Evolutionary conservation across 805 yeast genomes (phyloP).

Genomic region (Pachysolen tannophilus): DNA sequence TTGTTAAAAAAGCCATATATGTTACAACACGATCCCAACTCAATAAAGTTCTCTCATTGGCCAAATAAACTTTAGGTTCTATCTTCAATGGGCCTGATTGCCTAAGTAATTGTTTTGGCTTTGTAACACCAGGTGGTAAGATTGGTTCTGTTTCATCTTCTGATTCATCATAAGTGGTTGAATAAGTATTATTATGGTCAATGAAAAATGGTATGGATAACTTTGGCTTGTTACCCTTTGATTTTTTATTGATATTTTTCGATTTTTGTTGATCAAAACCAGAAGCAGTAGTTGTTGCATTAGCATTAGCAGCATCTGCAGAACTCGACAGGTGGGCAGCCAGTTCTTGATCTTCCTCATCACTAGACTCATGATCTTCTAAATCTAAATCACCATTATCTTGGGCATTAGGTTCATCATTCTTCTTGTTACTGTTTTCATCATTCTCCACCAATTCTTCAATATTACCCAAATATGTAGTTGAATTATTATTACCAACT

Average conservation of each 20-base stretch:
- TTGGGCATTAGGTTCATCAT: no score
- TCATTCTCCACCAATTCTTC: constrained; percentile 24
- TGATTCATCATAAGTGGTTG: neutral
- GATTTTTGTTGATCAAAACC: neutral
- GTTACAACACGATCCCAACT: constrained; percentile 92
- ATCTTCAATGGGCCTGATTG: constrained; percentile 90
- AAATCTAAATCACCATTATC: neutral
- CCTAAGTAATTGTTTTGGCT: constrained; percentile 72
- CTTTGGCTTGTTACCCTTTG: neutral
- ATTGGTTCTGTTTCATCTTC: neutral
- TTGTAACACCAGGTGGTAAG: constrained; percentile 81
- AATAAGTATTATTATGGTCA: neutral
- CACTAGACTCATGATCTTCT: neutral
- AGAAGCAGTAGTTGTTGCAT: no score
- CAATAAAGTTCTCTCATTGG: constrained; percentile 95
- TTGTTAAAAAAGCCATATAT: constrained; percentile 75
- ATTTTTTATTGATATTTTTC: neutral
- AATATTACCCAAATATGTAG: constrained; percentile 23
- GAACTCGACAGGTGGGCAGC: no score
- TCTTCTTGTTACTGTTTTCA: constrained; percentile 23
- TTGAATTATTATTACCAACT: constrained; percentile 27
- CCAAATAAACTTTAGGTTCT: constrained; percentile 97
- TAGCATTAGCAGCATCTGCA: neutral
- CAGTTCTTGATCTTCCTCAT: neutral
- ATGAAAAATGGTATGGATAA: neutral